Percentiles rank a stretch among this genome's conserved stretches.
phyloP scores from a whole-genome alignment of 2,329 filamentous ascomycete species.

The Aphanoascus verrucosus region DNA sequence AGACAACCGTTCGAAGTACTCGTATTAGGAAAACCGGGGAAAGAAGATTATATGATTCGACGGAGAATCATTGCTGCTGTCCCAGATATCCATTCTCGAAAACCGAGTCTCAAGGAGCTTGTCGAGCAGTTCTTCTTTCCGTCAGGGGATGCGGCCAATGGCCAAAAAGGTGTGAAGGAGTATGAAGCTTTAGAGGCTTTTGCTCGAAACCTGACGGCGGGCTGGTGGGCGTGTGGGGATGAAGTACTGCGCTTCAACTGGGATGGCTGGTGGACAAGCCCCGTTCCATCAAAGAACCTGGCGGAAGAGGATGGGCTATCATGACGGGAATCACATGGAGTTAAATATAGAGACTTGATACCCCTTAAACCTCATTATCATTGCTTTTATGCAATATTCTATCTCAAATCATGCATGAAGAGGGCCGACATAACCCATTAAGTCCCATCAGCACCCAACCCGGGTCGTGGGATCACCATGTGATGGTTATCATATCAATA shows the following conservation, averaged over 20 bases:
- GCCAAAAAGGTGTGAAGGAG: slow-evolving; percentile 14
- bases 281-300: background rate
- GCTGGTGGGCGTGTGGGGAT: slow-evolving; percentile 54
- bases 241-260: slow-evolving; percentile 53
- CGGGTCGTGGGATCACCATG: no score
- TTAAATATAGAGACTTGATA: no score
- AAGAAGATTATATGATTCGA: slow-evolving; percentile 21
- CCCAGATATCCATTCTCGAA: slow-evolving; percentile 55
- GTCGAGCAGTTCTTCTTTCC: slow-evolving; percentile 40
- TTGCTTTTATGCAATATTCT: no score
- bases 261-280: slow-evolving; percentile 40
- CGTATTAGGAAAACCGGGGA: slow-evolving; percentile 30
- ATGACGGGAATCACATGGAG: no score
- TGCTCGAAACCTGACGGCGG: slow-evolving; percentile 47
- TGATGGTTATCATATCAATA: no score
- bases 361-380: no score
- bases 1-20: slow-evolving; percentile 53
- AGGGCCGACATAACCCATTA: no score
- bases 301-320: background rate
- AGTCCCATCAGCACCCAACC: no score
- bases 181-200: slow-evolving; percentile 51
- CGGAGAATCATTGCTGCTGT: slow-evolving; percentile 48
- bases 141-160: background rate
- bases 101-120: slow-evolving; percentile 49
- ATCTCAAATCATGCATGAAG: no score